Percentiles rank a stretch among this genome's conserved stretches.
Evolutionary conservation across 1,284 basidiomycete genomes (phyloP).

Genomic region (Boletus smithii): DNA sequence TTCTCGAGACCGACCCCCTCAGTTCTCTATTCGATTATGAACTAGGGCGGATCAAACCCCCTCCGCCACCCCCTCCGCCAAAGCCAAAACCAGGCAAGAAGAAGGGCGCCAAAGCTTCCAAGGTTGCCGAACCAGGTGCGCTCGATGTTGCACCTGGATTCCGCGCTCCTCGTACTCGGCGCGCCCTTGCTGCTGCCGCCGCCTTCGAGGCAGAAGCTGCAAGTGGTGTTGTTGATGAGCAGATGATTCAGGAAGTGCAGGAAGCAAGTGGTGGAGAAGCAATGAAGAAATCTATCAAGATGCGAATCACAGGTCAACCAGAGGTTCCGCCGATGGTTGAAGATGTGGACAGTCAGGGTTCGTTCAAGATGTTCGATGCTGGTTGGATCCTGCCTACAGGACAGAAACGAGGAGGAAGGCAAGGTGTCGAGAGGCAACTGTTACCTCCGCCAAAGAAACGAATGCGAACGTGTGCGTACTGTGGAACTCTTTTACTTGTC

Average conservation of each 20-base stretch:
- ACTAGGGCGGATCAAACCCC: slow-evolving; percentile 57
- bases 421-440: slow-evolving; percentile 40
- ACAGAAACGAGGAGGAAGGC: slow-evolving; percentile 55
- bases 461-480: slow-evolving; percentile 45
- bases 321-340: slow-evolving; percentile 53
- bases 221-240: slow-evolving; percentile 4
- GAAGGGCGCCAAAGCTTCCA: slow-evolving; percentile 34
- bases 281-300: slow-evolving; percentile 18
- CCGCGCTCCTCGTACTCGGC: slow-evolving; percentile 47
- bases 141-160: slow-evolving; percentile 38
- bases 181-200: slow-evolving; percentile 38
- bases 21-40: slow-evolving; percentile 67
- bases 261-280: slow-evolving; percentile 17
- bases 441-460: slow-evolving; percentile 50
- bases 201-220: slow-evolving; percentile 45
- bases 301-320: slow-evolving; percentile 29
- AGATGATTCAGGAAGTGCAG: not conserved
- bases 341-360: slow-evolving; percentile 66
- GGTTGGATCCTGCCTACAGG: slow-evolving; percentile 89
- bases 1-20: slow-evolving; percentile 59
- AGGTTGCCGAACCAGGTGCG: slow-evolving; percentile 34
- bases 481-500: not conserved
- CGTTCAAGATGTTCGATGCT: slow-evolving; percentile 80
- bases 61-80: slow-evolving; percentile 42
- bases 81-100: slow-evolving; percentile 35